Conservation (phyloP, 768 basidiomycete genomes). For the Antrodiella citrinella region DNA sequence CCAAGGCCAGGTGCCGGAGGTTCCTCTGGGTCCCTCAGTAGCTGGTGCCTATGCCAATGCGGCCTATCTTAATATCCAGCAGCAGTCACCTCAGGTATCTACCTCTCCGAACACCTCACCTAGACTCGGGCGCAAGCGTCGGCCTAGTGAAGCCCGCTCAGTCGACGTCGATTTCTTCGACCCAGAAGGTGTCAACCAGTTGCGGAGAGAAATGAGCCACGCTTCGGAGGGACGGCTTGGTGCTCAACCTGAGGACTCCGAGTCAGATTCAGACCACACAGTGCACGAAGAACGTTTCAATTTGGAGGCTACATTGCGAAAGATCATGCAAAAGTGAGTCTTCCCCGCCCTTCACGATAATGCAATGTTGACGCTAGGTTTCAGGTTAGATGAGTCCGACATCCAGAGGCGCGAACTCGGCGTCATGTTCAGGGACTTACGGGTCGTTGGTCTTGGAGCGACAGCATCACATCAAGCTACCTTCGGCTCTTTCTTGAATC, state of each 20-base stretch:
- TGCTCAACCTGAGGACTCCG: neutral
- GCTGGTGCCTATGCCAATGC: slow-evolving; percentile 1
- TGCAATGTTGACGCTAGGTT: neutral
- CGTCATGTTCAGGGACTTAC: slow-evolving; percentile 49
- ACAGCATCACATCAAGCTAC: slow-evolving; percentile 49
- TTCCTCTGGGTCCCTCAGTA: slow-evolving; percentile 5
- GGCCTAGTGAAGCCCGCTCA: neutral
- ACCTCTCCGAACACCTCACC: neutral
- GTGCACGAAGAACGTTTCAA: slow-evolving; percentile 18
- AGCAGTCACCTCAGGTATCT: neutral
- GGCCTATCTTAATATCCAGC: neutral
- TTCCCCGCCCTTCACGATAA: neutral
- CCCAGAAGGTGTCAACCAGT: slow-evolving; percentile 36
- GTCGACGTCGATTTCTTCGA: slow-evolving; percentile 47
- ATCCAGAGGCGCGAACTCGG: slow-evolving; percentile 50
- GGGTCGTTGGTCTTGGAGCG: slow-evolving; percentile 52
- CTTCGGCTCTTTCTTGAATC: slow-evolving; percentile 57
- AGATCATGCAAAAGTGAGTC: slow-evolving; percentile 16
- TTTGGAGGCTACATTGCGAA: slow-evolving; percentile 21
- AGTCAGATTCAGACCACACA: neutral
- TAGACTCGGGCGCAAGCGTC: neutral
- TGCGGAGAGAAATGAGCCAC: slow-evolving; percentile 23
- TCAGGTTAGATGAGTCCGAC: slow-evolving; percentile 39
- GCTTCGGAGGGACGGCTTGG: neutral
- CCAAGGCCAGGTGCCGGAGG: slow-evolving; percentile 8